phyloP scores from a whole-genome alignment of 208 protist species.

The Spongospora subterranea region DNA sequence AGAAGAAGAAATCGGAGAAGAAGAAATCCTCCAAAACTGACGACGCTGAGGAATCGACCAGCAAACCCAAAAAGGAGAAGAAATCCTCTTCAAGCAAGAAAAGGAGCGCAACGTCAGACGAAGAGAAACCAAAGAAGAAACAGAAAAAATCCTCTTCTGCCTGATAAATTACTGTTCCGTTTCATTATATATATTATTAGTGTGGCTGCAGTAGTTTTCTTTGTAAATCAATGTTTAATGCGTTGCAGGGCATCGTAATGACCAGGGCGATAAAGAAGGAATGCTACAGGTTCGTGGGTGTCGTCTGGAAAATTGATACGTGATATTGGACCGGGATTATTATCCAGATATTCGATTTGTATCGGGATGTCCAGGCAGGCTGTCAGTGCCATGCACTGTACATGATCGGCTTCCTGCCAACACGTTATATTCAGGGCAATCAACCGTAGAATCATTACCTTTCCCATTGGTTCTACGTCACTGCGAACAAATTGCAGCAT shows the following conservation, averaged over 20 bases:
- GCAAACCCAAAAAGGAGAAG: slow-evolving; percentile 59
- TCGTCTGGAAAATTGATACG: slow-evolving; percentile 20
- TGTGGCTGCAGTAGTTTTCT: not conserved
- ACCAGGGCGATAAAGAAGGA: not conserved
- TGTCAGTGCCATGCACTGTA: slow-evolving; percentile 39
- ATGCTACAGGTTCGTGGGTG: not conserved
- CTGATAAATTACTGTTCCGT: not conserved
- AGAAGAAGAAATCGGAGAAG: slow-evolving; percentile 22
- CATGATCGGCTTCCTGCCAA: slow-evolving; percentile 34
- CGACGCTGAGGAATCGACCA: slow-evolving; percentile 10
- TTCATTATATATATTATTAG: not conserved
- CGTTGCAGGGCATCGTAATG: slow-evolving; percentile 46
- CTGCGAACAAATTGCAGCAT: slow-evolving; percentile 10
- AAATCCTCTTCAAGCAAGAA: not conserved
- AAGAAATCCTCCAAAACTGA: not conserved
- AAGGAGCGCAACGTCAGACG: not conserved
- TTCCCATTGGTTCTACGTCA: slow-evolving; percentile 43
- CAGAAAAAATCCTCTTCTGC: slow-evolving; percentile 36
- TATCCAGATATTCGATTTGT: slow-evolving; percentile 46
- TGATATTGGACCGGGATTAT: slow-evolving; percentile 42
- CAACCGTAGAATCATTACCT: not conserved
- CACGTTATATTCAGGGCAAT: not conserved
- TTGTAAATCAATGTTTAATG: not conserved
- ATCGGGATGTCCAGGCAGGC: not conserved
- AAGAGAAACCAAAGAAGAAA: slow-evolving; percentile 39